phyloP scores from a whole-genome alignment of 345 rosid species.

The Euclidium syriacum region DNA sequence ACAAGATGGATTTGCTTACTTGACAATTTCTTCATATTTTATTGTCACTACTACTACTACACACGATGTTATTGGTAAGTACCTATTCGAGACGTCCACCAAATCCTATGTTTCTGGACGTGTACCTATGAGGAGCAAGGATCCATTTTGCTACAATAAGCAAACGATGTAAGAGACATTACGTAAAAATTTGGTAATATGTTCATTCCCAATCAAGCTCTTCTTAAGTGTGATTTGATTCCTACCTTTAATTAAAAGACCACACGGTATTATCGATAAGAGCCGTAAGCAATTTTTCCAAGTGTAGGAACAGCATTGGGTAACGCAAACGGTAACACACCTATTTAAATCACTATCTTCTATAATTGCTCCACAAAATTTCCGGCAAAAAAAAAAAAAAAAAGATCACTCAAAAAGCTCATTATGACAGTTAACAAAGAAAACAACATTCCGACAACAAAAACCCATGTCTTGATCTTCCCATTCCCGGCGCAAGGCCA shows the following conservation, averaged over 20 bases:
- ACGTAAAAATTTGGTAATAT: background rate
- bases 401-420: background rate
- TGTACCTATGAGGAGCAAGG: constrained; percentile 22
- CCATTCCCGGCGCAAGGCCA: constrained; percentile 52
- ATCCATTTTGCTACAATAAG: background rate
- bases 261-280: constrained; percentile 2
- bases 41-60: background rate
- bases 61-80: background rate
- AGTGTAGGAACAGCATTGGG: background rate
- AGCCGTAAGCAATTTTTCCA: constrained; percentile 23
- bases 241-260: background rate
- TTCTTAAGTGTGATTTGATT: background rate
- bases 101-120: background rate
- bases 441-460: background rate
- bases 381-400: background rate
- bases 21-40: background rate
- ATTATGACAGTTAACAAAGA: constrained; percentile 4
- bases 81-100: background rate
- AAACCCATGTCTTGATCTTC: constrained; percentile 30
- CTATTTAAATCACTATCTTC: constrained; percentile 8
- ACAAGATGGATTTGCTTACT: background rate
- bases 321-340: background rate
- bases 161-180: background rate
- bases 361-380: background rate
- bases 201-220: background rate